phyloP scores from a whole-genome alignment of 139 green algal species.

The Axilococcus clingmanii region DNA sequence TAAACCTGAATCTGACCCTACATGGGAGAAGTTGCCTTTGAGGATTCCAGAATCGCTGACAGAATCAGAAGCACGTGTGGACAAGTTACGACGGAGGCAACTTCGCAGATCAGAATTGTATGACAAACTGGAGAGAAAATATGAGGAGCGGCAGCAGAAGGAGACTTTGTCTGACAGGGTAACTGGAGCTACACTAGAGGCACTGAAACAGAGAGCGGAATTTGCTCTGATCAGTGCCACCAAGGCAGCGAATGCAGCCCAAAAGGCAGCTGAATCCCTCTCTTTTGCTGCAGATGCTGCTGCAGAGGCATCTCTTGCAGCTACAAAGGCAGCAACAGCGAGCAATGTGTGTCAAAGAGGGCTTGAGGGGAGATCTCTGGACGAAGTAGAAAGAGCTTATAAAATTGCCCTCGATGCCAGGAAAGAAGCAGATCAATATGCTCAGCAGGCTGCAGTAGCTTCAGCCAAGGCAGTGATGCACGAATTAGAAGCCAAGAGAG shows the following conservation, averaged over 20 bases:
- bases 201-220: not conserved
- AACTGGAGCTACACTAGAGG: not conserved
- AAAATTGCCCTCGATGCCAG: not conserved
- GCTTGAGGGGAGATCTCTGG: not conserved
- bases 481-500: not conserved
- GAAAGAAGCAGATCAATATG: not conserved
- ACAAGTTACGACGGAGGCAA: no score
- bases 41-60: no score
- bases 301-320: slow-evolving; percentile 5
- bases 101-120: no score
- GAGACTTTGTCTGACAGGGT: no score
- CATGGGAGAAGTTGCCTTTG: no score
- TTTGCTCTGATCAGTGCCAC: not conserved
- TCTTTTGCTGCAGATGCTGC: slow-evolving; percentile 9
- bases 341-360: not conserved
- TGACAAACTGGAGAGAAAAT: no score
- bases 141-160: no score
- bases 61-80: no score
- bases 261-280: not conserved
- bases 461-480: slow-evolving; percentile 4
- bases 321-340: not conserved
- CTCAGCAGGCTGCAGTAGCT: not conserved
- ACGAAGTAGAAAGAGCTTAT: not conserved
- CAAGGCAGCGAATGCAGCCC: not conserved
- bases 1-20: no score